Evolutionary conservation across 2,329 filamentous ascomycete species (phyloP).

Genomic region (Eurotiales sp.): DNA sequence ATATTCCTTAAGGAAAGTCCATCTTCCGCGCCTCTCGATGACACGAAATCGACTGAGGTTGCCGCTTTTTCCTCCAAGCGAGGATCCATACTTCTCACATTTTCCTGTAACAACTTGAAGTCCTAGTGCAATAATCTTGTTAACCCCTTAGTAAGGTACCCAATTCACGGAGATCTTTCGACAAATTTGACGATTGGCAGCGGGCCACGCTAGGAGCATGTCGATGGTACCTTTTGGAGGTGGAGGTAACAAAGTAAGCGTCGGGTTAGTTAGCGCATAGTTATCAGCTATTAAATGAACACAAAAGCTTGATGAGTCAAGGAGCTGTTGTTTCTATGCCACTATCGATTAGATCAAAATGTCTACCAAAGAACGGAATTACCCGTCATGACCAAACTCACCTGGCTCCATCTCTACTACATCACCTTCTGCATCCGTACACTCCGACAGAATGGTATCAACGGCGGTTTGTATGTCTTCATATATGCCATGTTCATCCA

Average conservation of each 20-base stretch:
- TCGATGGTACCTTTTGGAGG: neutral
- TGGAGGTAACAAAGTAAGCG: neutral
- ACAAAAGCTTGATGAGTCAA: neutral
- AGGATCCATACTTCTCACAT: too few species aligned
- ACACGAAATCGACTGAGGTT: too few species aligned
- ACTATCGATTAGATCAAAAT: neutral
- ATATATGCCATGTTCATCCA: too few species aligned
- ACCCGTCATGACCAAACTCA: neutral
- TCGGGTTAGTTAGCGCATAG: neutral
- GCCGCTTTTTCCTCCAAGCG: neutral
- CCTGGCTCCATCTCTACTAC: conserved; percentile 5
- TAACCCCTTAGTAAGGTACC: neutral
- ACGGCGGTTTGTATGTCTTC: too few species aligned
- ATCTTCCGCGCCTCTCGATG: too few species aligned
- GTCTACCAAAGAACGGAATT: neutral
- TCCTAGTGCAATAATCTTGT: too few species aligned
- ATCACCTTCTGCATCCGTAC: conserved; percentile 11
- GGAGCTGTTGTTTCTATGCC: conserved; percentile 1
- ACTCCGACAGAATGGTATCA: conserved; percentile 6
- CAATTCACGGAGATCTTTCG: neutral
- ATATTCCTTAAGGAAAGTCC: too few species aligned
- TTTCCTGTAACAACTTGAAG: too few species aligned
- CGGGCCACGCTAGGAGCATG: neutral
- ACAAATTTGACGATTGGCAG: neutral
- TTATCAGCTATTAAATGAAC: neutral